Evolutionary conservation across 1,139 yeast genomes (phyloP).

Genomic region (Candida sp.): DNA sequence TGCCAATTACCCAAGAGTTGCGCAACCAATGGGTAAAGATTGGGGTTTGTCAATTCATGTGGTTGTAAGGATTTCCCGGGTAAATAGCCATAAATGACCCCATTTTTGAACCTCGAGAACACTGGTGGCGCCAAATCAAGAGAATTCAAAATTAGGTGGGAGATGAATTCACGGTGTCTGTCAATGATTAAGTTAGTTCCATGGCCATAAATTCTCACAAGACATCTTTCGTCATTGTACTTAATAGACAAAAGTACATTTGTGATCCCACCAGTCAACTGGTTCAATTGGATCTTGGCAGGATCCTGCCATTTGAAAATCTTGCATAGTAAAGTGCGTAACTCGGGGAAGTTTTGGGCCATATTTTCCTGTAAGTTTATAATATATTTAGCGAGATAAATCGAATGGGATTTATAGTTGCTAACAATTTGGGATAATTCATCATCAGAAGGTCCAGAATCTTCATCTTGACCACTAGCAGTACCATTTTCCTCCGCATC

Average conservation of each 20-base stretch:
- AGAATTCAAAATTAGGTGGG: constrained; percentile 62
- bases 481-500: constrained; percentile 24
- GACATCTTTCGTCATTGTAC: constrained; percentile 32
- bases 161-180: constrained; percentile 72
- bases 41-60: constrained; percentile 46
- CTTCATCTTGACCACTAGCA: constrained; percentile 1
- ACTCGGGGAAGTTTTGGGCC: constrained; percentile 25
- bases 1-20: constrained; percentile 77
- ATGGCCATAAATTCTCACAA: constrained; percentile 73
- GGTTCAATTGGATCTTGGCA: constrained; percentile 23
- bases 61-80: constrained; percentile 65
- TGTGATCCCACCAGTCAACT: constrained; percentile 77
- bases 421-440: constrained; percentile 17
- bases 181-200: constrained; percentile 75
- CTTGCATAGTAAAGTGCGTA: constrained; percentile 28
- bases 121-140: constrained; percentile 67
- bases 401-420: constrained; percentile 31
- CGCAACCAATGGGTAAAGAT: constrained; percentile 57
- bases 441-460: constrained; percentile 4
- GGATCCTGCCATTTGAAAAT: constrained; percentile 32
- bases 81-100: constrained; percentile 68
- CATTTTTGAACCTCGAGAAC: constrained; percentile 68
- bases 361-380: constrained; percentile 32
- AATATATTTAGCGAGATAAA: constrained; percentile 36
- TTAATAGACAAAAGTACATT: constrained; percentile 63